Conservation (phyloP, 1,284 basidiomycete genomes). For the Pascua sp. region DNA sequence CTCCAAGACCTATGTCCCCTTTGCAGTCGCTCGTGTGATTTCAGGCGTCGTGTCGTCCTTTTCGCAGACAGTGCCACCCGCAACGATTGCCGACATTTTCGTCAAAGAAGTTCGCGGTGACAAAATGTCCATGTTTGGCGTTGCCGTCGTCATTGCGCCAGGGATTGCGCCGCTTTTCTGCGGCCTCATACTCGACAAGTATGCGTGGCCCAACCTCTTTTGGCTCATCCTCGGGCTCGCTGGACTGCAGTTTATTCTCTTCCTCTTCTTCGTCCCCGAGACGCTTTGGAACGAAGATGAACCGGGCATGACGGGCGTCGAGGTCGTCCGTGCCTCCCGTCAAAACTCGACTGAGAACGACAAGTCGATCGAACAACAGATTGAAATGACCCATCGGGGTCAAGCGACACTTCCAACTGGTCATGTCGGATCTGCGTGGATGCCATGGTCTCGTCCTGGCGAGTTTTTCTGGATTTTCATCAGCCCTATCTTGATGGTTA, state of each 20-base stretch:
- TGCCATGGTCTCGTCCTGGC: slow-evolving; percentile 1
- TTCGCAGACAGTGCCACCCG: slow-evolving; percentile 33
- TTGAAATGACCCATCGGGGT: no score
- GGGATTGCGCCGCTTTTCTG: slow-evolving; percentile 43
- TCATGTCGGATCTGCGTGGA: not conserved
- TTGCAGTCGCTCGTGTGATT: slow-evolving; percentile 26
- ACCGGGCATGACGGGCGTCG: not conserved
- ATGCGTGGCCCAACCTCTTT: slow-evolving; percentile 36
- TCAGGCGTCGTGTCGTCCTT: slow-evolving; percentile 27
- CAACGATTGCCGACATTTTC: slow-evolving; percentile 34
- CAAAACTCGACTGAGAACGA: no score
- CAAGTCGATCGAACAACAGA: no score
- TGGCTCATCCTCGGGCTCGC: slow-evolving; percentile 41
- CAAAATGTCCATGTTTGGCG: slow-evolving; percentile 40
- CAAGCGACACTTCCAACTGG: no score
- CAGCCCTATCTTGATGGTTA: slow-evolving; percentile 32
- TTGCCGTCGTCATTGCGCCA: slow-evolving; percentile 35
- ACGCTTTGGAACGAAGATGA: slow-evolving; percentile 32
- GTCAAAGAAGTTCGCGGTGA: slow-evolving; percentile 37
- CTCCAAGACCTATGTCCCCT: slow-evolving; percentile 25
- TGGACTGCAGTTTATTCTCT: slow-evolving; percentile 10
- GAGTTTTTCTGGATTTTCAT: not conserved
- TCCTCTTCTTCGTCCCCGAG: slow-evolving; percentile 42
- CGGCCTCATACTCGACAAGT: slow-evolving; percentile 34
- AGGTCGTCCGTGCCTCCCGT: no score